These are phyloP conservation scores for Apiotrichum mycotoxinovorans DNA, from an alignment of 1,284 basidiomycete genomes.

Conservation along the genomic window DNA sequence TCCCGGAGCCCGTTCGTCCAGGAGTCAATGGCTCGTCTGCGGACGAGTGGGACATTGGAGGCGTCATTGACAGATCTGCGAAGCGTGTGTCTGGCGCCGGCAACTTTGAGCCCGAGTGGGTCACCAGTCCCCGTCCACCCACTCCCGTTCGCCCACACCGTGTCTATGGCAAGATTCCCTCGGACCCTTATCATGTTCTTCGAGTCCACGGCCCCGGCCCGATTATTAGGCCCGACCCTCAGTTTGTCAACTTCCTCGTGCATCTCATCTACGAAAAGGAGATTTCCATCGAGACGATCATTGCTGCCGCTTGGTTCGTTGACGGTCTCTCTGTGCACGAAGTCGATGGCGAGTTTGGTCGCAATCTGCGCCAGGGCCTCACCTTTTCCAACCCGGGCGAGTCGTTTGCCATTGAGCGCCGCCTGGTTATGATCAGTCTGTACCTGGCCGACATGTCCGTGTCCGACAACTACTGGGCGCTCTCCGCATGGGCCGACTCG, in stretches of 20 bases:
- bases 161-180: not conserved
- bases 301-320: constrained; percentile 17
- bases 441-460: constrained; percentile 10
- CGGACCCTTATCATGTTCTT: constrained; percentile 15
- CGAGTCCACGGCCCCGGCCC: constrained; percentile 3
- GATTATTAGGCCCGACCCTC: constrained; percentile 5
- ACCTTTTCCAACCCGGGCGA: constrained; percentile 8
- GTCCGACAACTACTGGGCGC: constrained; percentile 6
- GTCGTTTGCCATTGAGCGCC: constrained; percentile 11
- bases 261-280: constrained; percentile 9
- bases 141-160: not conserved
- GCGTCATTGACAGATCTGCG: constrained; percentile 1
- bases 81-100: not conserved
- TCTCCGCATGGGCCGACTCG: constrained; percentile 6
- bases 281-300: constrained; percentile 11
- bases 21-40: not conserved
- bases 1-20: constrained; percentile 2
- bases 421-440: constrained; percentile 9
- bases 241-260: constrained; percentile 10
- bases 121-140: not conserved
- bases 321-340: constrained; percentile 17
- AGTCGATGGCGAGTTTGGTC: constrained; percentile 1
- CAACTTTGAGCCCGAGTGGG: constrained; percentile 2
- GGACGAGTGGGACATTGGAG: constrained; percentile 2
- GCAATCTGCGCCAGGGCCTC: not conserved